phyloP scores from a whole-genome alignment of 2,329 filamentous ascomycete species.

The Sarocladiaceae sp. region DNA sequence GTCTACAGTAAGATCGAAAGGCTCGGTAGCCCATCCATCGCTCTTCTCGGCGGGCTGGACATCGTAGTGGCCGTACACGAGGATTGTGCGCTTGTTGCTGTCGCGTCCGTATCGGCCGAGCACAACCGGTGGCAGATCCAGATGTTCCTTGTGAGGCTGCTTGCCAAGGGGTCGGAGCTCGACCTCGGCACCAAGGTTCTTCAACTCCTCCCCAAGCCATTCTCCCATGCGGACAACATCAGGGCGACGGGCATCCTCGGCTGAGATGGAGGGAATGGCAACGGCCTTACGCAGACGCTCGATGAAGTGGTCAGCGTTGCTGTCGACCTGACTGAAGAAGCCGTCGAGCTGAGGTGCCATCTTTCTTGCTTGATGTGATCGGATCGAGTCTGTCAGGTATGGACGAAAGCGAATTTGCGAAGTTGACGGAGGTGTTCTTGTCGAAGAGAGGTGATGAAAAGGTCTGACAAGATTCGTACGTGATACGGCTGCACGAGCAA shows the following conservation, averaged over 20 bases:
- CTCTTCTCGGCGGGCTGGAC: slow-evolving; percentile 91
- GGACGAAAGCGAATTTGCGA: slow-evolving; percentile 20
- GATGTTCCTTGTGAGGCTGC: slow-evolving; percentile 83
- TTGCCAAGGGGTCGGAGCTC: slow-evolving; percentile 83
- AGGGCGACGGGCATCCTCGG: slow-evolving; percentile 78
- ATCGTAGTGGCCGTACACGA: slow-evolving; percentile 98
- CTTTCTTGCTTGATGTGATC: slow-evolving; percentile 57
- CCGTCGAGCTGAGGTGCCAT: slow-evolving; percentile 89
- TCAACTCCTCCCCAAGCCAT: slow-evolving; percentile 79
- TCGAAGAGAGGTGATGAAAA: slow-evolving; percentile 17
- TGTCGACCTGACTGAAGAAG: slow-evolving; percentile 90
- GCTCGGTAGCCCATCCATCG: slow-evolving; percentile 94
- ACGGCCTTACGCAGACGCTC: slow-evolving; percentile 86
- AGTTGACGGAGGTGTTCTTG: slow-evolving; percentile 8
- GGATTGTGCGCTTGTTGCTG: slow-evolving; percentile 85
- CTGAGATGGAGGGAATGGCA: slow-evolving; percentile 91
- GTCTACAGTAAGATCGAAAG: slow-evolving; percentile 82
- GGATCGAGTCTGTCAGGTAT: slow-evolving; percentile 48
- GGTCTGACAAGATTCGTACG: slow-evolving; percentile 13
- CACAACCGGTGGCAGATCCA: slow-evolving; percentile 88
- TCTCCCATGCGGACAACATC: slow-evolving; percentile 97
- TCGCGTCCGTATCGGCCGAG: slow-evolving; percentile 90
- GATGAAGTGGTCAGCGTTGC: slow-evolving; percentile 73
- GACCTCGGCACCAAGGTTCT: slow-evolving; percentile 76
- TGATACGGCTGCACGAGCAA: slow-evolving; percentile 19